These are phyloP conservation scores for Curvularia hawaiiensis DNA, from an alignment of 2,329 filamentous ascomycete species.

Conservation along the genomic window DNA sequence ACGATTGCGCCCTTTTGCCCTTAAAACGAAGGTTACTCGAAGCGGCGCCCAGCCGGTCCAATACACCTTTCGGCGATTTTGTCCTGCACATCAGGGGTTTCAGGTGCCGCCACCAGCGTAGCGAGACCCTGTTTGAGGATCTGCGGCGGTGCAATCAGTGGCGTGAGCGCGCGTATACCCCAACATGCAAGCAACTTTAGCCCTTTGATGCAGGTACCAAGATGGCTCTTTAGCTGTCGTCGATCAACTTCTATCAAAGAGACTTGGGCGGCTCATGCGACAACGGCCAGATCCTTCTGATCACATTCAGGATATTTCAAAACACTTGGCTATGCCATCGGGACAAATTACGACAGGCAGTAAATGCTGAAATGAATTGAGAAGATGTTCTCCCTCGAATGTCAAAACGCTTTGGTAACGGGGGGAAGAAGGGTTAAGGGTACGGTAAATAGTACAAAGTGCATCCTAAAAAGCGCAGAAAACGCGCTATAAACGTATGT, in stretches of 20 bases:
- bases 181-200: neutral
- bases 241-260: neutral
- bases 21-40: neutral
- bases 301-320: neutral
- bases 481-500: neutral
- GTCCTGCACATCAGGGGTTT: neutral
- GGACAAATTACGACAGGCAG: neutral
- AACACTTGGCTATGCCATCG: neutral
- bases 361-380: neutral
- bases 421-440: neutral
- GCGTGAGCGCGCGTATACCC: neutral
- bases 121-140: slow-evolving; percentile 2
- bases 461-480: neutral
- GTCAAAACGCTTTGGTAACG: neutral
- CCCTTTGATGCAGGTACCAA: neutral
- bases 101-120: neutral
- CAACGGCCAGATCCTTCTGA: neutral
- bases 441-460: neutral
- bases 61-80: neutral
- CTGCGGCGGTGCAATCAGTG: slow-evolving; percentile 1
- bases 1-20: neutral
- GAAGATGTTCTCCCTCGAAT: neutral
- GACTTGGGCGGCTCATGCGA: neutral
- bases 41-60: neutral
- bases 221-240: neutral